Base-by-base conservation (phyloP, 2,329 filamentous ascomycete species). In the Polychaeton citri region DNA sequence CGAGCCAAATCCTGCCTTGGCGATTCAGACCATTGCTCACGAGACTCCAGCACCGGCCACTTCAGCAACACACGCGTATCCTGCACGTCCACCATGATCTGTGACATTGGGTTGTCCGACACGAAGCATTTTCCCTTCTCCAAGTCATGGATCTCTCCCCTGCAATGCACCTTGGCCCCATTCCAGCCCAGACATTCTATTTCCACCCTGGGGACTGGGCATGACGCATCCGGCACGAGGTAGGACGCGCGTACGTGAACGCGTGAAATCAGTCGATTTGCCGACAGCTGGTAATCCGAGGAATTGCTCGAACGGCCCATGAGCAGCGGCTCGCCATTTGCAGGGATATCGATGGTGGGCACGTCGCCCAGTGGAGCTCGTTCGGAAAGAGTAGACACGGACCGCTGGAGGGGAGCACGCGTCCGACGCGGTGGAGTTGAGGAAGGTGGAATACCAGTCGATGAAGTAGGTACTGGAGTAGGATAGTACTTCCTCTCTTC, bases 151-250 rank as follows among this genome's bases (percentile, higher is more conserved):
- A 84, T 81, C 46, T 79, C 77, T 38, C 85, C 85, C 60, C 88
- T 81, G 65, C 85, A 95, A 62, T 94, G 86, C 47, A 98, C 64
- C 64, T 85, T 93, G 46, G 90, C 69, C 12, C 90, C 90, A 58
- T 98, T 98, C 88, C 88, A 96, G 16, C 90, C 90, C 52, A 81
- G 74, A 66, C 90, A 98, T 51, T 84, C 71, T 49, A 98, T 81
- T 59, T 94, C 83, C 32, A 98, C 74, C 58, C 76, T 79, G 57
- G 81, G 83, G 43, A 76, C 70, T 47, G 83, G 76, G 49, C 83
- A 71, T 4, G 72, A 72, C 37, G 73, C 69, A 15, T 70, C 63
- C 9, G 83, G 75, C 16, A 80, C 71, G 43, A 88, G 74, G 58
- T 87, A 98, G 36, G 78, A 74, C 43, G 86, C 87, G 61, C 84